Evolutionary conservation across 2,329 filamentous ascomycete genomes (phyloP), one percentile per base, ranked within the genome.

Genomic region (Colletotrichum gloeosporioides): DNA sequence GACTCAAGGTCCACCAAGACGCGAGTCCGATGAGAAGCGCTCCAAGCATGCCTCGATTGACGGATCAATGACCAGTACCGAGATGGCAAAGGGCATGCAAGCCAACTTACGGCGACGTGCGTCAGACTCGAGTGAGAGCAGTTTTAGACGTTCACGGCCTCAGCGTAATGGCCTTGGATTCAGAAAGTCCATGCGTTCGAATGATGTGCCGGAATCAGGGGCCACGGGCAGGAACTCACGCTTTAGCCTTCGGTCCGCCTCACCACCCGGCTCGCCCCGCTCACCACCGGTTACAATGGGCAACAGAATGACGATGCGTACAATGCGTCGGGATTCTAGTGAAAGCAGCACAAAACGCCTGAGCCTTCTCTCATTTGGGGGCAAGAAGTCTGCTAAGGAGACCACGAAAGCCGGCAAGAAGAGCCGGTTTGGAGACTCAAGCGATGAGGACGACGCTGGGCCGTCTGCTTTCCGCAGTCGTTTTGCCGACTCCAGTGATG

Each of bases 111-210:
- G 87, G 73, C 89, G 93, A 3, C 89, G 87, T 12, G 88, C 86
- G 22, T 94, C 93, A 1, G 92, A 92, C 78, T 93, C 90, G 32
- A 95, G 93, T 80, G 93, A 95, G 61, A 98, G 95, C 85, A 98
- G 95, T 82, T 98, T 98, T 86, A 94, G 91, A 81, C 93, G 95
- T 32, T 85, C 87, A 59, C 90, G 90, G 77, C 85, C 89, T 49
- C 82, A 83, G 8, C 84, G 85, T 55, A 84, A 88, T 59, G 88
- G 88, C 1, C 90, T 92, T 69, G 89, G 87, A 2, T 95, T 98
- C 88, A 93, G 93, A 73, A 90, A 88, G 68, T 95, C 94, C 3
- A 95, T 98, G 94, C 90, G 96, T 75, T 86, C 84, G 31, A 49
- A 34, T 15, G 82, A 84, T 12, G 83, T 86, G 16, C 87, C 91